Conservation (phyloP, 441 rosid genomes). For the Jatropha podagrica region DNA sequence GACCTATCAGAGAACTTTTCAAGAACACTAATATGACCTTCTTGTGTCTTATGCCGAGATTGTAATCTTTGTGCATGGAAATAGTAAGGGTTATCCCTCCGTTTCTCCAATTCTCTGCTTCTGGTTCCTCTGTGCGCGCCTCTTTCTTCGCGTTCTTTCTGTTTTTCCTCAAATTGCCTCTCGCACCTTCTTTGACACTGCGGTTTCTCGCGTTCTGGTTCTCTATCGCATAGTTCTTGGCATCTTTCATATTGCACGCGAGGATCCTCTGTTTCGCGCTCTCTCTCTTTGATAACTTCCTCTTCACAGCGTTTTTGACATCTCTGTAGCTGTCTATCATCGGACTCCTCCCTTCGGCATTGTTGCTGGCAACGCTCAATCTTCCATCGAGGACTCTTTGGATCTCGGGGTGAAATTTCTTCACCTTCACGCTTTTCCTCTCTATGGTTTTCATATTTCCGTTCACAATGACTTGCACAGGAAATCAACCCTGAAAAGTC, state of each 20-base stretch:
- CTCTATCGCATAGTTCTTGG: slow-evolving; percentile 20
- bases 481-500: neutral
- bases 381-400: slow-evolving; percentile 13
- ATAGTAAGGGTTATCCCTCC: slow-evolving; percentile 41
- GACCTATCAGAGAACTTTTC: slow-evolving; percentile 44
- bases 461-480: slow-evolving; percentile 7
- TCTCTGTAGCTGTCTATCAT: neutral
- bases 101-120: neutral
- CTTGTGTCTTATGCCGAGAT: slow-evolving; percentile 20
- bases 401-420: neutral
- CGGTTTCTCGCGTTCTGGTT: slow-evolving; percentile 9
- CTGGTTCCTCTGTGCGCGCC: neutral
- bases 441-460: neutral
- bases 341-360: slow-evolving; percentile 14
- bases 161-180: slow-evolving; percentile 3
- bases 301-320: slow-evolving; percentile 32
- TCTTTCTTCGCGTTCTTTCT: slow-evolving; percentile 1
- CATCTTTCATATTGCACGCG: slow-evolving; percentile 17
- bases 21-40: slow-evolving; percentile 43
- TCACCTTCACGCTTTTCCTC: neutral
- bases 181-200: slow-evolving; percentile 16
- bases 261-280: slow-evolving; percentile 20
- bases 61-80: slow-evolving; percentile 34
- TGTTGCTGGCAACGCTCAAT: slow-evolving; percentile 24
- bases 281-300: slow-evolving; percentile 4